Base-by-base conservation (phyloP, 2,329 filamentous ascomycete species). In the Diaporthe velutina region DNA sequence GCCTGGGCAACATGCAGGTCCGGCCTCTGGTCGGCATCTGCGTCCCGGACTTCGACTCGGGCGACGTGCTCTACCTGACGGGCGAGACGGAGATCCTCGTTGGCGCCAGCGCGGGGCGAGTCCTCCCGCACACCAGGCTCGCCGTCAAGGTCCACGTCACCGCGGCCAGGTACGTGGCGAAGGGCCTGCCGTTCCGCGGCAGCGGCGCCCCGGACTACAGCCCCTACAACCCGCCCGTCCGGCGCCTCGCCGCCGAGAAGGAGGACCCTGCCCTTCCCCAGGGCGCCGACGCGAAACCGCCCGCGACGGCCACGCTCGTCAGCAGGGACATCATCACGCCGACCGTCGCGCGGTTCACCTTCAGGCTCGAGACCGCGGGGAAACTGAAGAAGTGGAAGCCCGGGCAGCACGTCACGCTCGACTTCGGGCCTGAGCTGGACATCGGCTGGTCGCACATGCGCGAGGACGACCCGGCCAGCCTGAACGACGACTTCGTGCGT, bases 401-500 rank as follows among this genome's bases (percentile, higher is more conserved):
- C 0, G 95, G 95, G 0, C 94, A 97, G 80, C 94, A 97, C 83
- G 89, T 94, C 25, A 95, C 94, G 1, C 83, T 98, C 3, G 92
- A 94, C 75, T 95, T 97, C 79, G 86, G 88, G 17, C 82, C 86
- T 0, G 92, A 96, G 78, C 85, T 98, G 1, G 91, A 93, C 77
- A 82, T 87, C 15, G 95, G 95, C 0, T 98, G 95, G 82, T 90
- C 88, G 66, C 95, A 98, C 81, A 98, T 98, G 95, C 87, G 91
- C 3, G 92, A 97, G 77, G 91, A 93, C 74, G 94, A 97, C 77
- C 95, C 95, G 7, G 88, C 88, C 77, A 94, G 91, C 78, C 82
- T 98, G 22, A 98, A 98, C 79, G 95, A 98, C 80, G 95, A 98
- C 80, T 96, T 91, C 76, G 86, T 97, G 6, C 87, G 95, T 38